A percentile compares a stretch with the other conserved stretches of the same genome.
Evolutionary conservation across 352 stramenopile genomes (phyloP).

Genomic region (Elongisporangium undulatum): DNA sequence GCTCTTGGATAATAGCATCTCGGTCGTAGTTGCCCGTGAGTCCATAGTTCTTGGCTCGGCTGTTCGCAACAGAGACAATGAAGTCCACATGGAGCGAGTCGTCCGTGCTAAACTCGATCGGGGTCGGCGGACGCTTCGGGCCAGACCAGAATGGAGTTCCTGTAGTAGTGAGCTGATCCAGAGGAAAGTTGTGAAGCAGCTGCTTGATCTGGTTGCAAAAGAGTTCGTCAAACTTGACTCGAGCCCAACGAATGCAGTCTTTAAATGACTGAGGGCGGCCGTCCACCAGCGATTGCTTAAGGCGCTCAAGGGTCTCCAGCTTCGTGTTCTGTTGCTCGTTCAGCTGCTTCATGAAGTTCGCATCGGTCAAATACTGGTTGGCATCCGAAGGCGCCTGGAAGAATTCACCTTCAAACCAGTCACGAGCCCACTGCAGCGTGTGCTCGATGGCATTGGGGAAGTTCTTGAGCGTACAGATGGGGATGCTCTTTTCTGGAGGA

Average conservation of each 20-base stretch:
- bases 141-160: conserved; percentile 99
- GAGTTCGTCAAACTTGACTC: conserved; percentile 96
- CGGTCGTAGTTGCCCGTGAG: conserved; percentile 70
- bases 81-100: conserved; percentile 96
- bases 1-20: conserved; percentile 57
- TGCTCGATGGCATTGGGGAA: conserved; percentile 99
- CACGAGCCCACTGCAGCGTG: conserved; percentile 97
- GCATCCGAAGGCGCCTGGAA: conserved; percentile 96
- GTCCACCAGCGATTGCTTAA: conserved; percentile 93
- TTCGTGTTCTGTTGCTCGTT: conserved; percentile 97
- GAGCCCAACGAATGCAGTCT: conserved; percentile 97
- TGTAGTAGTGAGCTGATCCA: conserved; percentile 93
- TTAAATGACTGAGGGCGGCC: conserved; percentile 91
- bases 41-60: conserved; percentile 94
- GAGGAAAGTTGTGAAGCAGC: conserved; percentile 98
- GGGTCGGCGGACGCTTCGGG: conserved; percentile 94
- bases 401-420: conserved; percentile 99
- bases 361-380: conserved; percentile 89
- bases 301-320: conserved; percentile 92
- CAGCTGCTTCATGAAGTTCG: conserved; percentile 90
- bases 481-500: conserved; percentile 98
- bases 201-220: conserved; percentile 98
- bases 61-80: conserved; percentile 93
- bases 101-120: conserved; percentile 89
- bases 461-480: conserved; percentile 99